Evolutionary conservation across 2,329 filamentous ascomycete species (phyloP).

Genomic region (Arachnopeziza araneosa): DNA sequence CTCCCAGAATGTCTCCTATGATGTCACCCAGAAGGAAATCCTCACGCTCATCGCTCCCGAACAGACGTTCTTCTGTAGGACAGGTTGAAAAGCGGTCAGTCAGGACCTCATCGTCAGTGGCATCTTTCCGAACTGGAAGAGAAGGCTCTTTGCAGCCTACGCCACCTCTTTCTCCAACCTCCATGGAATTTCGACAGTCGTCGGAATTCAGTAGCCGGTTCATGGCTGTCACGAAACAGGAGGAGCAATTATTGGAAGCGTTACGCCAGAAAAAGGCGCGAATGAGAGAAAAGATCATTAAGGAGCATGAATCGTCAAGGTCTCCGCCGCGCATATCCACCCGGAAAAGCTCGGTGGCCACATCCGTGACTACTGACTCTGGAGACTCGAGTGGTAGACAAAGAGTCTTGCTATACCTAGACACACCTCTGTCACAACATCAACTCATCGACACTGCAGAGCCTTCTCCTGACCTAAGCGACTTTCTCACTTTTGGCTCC

Average conservation of each 20-base stretch:
- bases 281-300: constrained; percentile 37
- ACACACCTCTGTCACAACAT: constrained; percentile 19
- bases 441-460: constrained; percentile 21
- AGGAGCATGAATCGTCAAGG: constrained; percentile 26
- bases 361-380: constrained; percentile 10
- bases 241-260: constrained; percentile 45
- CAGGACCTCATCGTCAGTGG: constrained; percentile 7
- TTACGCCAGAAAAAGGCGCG: constrained; percentile 43
- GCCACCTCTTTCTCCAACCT: constrained; percentile 27
- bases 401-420: constrained; percentile 24
- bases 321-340: constrained; percentile 17
- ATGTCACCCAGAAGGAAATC: background rate
- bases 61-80: background rate
- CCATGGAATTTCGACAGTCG: constrained; percentile 17
- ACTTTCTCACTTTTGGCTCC: constrained; percentile 24
- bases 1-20: background rate
- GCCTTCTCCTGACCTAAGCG: constrained; percentile 27
- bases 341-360: constrained; percentile 10
- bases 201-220: constrained; percentile 27
- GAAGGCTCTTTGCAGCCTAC: constrained; percentile 17
- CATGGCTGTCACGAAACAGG: constrained; percentile 48
- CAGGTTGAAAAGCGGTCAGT: background rate
- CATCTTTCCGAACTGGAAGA: constrained; percentile 14
- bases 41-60: constrained; percentile 1
- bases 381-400: constrained; percentile 11